These are phyloP conservation scores for Takashimella tepidaria DNA, from an alignment of 1,284 basidiomycete genomes.

Conservation along the genomic window DNA sequence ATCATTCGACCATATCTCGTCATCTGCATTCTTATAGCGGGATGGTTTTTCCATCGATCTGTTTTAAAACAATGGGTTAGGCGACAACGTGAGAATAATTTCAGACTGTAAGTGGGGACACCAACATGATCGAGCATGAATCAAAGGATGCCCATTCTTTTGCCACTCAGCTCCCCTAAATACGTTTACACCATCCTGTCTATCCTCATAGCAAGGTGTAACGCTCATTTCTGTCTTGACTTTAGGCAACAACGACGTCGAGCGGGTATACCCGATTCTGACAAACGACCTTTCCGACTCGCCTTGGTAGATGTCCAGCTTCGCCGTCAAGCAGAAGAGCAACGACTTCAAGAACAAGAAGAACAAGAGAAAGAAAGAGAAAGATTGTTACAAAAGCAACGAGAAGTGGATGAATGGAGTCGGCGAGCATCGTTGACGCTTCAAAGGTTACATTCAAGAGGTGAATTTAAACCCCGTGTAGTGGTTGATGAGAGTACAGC, in stretches of 20 bases:
- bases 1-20: not conserved
- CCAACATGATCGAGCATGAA: too few relatives aligned
- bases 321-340: constrained; percentile 11
- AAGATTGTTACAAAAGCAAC: constrained; percentile 5
- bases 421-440: constrained; percentile 5
- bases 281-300: constrained; percentile 17
- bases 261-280: constrained; percentile 19
- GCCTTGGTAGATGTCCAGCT: constrained; percentile 17
- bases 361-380: constrained; percentile 4
- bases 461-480: constrained; percentile 1
- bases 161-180: not conserved
- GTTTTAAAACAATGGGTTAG: not conserved
- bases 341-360: not conserved
- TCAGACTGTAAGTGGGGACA: not conserved
- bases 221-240: too few relatives aligned
- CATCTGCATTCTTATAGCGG: not conserved
- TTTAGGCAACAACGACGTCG: constrained; percentile 16
- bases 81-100: not conserved
- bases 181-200: not conserved
- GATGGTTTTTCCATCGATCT: not conserved
- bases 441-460: constrained; percentile 5
- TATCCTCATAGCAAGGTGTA: too few relatives aligned
- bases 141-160: too few relatives aligned
- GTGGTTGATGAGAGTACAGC: too few relatives aligned
- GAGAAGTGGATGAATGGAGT: constrained; percentile 18